Percentiles rank a stretch among this genome's conserved stretches.
Conservation (phyloP, 192 early-diverging fungal genomes). For the Geranomyces michiganensis region DNA sequence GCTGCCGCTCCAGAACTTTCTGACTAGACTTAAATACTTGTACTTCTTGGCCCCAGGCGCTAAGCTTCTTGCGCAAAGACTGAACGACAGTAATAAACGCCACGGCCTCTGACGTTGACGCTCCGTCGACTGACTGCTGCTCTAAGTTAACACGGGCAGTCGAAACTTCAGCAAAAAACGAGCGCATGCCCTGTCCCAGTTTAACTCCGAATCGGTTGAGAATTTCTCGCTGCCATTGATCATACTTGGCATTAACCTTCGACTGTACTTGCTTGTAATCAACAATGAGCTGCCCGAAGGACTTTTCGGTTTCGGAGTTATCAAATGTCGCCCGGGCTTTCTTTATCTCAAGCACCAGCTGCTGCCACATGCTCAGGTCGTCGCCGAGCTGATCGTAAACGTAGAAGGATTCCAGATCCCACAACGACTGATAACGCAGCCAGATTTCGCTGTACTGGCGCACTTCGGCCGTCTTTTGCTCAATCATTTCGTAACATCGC, state of each 20-base stretch:
- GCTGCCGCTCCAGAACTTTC: conserved; percentile 88
- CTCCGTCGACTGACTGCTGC: conserved; percentile 80
- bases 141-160: conserved; percentile 85
- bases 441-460: conserved; percentile 88
- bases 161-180: conserved; percentile 74
- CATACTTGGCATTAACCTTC: conserved; percentile 98
- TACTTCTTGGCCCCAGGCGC: conserved; percentile 78
- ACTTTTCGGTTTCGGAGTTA: conserved; percentile 86
- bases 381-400: conserved; percentile 84
- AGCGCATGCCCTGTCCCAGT: conserved; percentile 78
- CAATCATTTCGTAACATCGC: conserved; percentile 82
- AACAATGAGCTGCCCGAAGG: conserved; percentile 84
- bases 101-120: conserved; percentile 87
- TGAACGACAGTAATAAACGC: conserved; percentile 95
- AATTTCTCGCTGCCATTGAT: conserved; percentile 96
- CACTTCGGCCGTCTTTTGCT: conserved; percentile 75
- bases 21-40: conserved; percentile 89
- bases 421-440: conserved; percentile 97
- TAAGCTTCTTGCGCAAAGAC: conserved; percentile 84
- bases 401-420: conserved; percentile 91
- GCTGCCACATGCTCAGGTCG: conserved; percentile 89
- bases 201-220: conserved; percentile 86
- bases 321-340: conserved; percentile 94
- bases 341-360: conserved; percentile 92
- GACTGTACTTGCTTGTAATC: conserved; percentile 98